phyloP scores from a whole-genome alignment of 2,329 filamentous ascomycete species.

The Fusarium sp. region DNA sequence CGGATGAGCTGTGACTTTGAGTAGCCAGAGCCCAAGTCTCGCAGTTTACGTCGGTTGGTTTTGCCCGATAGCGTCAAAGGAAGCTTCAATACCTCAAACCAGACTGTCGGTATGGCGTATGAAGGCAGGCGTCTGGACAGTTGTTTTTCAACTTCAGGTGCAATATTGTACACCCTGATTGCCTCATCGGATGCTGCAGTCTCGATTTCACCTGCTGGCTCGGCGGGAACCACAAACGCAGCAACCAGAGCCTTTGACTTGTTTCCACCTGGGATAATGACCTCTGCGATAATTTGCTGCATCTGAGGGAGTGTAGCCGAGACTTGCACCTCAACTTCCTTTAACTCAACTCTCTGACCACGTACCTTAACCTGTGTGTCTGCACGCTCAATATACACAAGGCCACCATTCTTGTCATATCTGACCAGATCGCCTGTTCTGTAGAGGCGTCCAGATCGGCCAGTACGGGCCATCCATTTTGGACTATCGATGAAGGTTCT shows the following conservation, averaged over 20 bases:
- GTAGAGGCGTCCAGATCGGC: neutral
- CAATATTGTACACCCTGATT: neutral
- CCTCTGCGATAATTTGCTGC: slow-evolving; percentile 7
- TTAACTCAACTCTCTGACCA: slow-evolving; percentile 10
- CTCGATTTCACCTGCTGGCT: neutral
- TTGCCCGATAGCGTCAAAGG: slow-evolving; percentile 1
- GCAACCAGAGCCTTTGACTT: slow-evolving; percentile 4
- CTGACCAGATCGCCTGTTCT: slow-evolving; percentile 10
- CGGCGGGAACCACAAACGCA: slow-evolving; percentile 2
- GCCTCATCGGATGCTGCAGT: neutral
- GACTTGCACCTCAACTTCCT: slow-evolving; percentile 4
- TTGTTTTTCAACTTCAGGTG: neutral
- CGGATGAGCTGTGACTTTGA: slow-evolving; percentile 1
- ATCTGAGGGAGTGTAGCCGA: neutral
- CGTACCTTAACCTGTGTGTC: slow-evolving; percentile 14
- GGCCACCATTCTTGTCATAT: slow-evolving; percentile 2
- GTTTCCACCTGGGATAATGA: slow-evolving; percentile 2
- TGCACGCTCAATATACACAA: neutral
- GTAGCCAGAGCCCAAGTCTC: slow-evolving; percentile 6
- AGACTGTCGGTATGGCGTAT: slow-evolving; percentile 6
- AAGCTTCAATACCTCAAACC: slow-evolving; percentile 7
- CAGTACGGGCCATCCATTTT: neutral
- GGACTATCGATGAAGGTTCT: slow-evolving; percentile 3
- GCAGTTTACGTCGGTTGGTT: slow-evolving; percentile 8
- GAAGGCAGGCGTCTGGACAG: neutral